Percentiles rank a stretch among this genome's conserved stretches.
These are phyloP conservation scores for Tuber magnatum DNA, from an alignment of 495 filamentous ascomycete genomes.

Conservation along the genomic window DNA sequence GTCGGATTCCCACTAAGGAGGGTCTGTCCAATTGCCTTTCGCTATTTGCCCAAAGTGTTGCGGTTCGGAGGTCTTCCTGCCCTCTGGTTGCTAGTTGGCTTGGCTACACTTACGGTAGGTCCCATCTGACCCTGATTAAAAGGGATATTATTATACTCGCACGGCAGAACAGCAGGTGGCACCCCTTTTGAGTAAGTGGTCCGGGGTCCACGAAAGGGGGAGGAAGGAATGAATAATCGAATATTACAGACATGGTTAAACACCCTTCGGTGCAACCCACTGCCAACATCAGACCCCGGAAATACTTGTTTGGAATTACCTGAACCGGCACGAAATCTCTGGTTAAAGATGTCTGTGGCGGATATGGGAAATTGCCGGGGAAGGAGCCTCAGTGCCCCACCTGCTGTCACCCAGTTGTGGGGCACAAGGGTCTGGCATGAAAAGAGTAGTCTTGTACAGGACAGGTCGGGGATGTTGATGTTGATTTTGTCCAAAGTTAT, in stretches of 20 bases:
- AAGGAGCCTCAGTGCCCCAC: too few relatives aligned
- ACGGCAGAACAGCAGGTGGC: not conserved
- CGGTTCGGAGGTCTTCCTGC: too few relatives aligned
- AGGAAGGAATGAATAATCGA: not conserved
- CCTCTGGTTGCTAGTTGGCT: too few relatives aligned
- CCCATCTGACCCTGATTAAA: not conserved
- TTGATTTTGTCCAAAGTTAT: not conserved
- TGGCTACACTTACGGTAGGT: not conserved
- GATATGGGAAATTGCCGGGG: too few relatives aligned
- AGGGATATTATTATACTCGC: too few relatives aligned
- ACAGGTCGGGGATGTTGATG: not conserved
- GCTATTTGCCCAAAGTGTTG: not conserved
- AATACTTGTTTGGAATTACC: too few relatives aligned
- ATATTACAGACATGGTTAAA: not conserved
- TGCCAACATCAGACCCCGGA: not conserved
- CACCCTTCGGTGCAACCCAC: not conserved
- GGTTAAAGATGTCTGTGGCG: too few relatives aligned
- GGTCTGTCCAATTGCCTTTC: not conserved
- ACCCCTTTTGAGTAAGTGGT: not conserved
- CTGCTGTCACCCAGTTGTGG: too few relatives aligned
- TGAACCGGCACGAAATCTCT: too few relatives aligned
- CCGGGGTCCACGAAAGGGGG: too few relatives aligned
- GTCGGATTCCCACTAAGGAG: not conserved
- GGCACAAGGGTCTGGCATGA: too few relatives aligned
- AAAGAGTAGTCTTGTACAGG: not conserved